phyloP scores from a whole-genome alignment of 202 grass and related monocot species.

The Panicum virgatum region DNA sequence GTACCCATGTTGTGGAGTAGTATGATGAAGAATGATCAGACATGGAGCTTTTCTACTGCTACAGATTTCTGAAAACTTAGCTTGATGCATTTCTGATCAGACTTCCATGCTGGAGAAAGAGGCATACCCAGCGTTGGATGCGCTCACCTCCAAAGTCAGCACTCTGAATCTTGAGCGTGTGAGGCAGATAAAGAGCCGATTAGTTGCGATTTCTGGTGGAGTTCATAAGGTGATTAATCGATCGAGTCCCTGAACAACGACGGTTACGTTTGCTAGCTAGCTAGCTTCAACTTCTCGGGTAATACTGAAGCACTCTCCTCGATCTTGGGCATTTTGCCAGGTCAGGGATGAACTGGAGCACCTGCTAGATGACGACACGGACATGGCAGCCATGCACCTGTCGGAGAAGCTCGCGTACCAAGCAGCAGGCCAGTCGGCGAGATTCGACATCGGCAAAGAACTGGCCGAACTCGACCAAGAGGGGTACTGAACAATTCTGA shows the following conservation, averaged over 20 bases:
- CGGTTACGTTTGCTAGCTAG: too few species aligned
- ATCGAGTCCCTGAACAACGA: too few species aligned
- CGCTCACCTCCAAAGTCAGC: constrained; percentile 59
- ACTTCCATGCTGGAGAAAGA: constrained; percentile 57
- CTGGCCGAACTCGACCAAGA: neutral
- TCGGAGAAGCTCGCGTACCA: constrained; percentile 46
- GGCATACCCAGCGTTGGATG: constrained; percentile 66
- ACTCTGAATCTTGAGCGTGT: constrained; percentile 69
- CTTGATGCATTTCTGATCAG: constrained; percentile 25
- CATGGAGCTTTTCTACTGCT: too few species aligned
- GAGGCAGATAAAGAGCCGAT: constrained; percentile 60
- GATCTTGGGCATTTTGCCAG: neutral
- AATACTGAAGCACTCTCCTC: neutral
- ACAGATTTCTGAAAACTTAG: neutral
- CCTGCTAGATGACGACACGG: constrained; percentile 49
- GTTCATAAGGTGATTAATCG: neutral
- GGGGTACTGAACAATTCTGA: constrained; percentile 10
- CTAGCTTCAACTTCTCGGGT: neutral
- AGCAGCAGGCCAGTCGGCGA: constrained; percentile 22
- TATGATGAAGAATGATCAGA: too few species aligned
- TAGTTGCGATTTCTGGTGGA: constrained; percentile 50
- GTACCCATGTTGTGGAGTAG: too few species aligned
- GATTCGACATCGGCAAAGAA: constrained; percentile 36
- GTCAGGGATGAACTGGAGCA: constrained; percentile 54
- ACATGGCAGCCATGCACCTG: constrained; percentile 52